Evolutionary conservation across 768 basidiomycete species (phyloP).

Genomic region (Nevesoporus exiguus): DNA sequence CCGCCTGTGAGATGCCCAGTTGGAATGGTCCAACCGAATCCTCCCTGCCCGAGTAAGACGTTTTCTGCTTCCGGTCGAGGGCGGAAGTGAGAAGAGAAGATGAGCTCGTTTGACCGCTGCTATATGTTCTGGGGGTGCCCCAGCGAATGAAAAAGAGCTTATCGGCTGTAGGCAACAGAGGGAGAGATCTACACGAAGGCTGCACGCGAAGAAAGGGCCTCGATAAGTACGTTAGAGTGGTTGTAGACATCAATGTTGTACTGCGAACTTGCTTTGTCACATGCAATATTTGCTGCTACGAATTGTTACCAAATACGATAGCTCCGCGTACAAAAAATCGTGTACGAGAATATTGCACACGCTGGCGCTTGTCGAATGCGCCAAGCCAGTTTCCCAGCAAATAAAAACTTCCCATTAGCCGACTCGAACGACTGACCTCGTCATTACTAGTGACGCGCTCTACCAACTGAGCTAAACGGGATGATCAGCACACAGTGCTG

Average conservation of each 20-base stretch:
- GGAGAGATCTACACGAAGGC: neutral
- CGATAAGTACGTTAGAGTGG: slow-evolving; percentile 8
- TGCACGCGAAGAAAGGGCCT: slow-evolving; percentile 2
- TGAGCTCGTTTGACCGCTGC: slow-evolving; percentile 44
- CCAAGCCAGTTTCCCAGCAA: no score
- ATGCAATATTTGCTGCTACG: neutral
- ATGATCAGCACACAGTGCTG: neutral
- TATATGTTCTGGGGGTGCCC: slow-evolving; percentile 35
- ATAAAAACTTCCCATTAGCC: slow-evolving; percentile 43
- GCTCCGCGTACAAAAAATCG: no score
- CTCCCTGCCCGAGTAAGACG: slow-evolving; percentile 37
- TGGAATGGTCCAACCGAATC: slow-evolving; percentile 78
- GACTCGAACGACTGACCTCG: slow-evolving; percentile 67
- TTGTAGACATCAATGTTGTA: slow-evolving; percentile 11
- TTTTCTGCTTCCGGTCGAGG: slow-evolving; percentile 54
- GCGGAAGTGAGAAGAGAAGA: slow-evolving; percentile 61
- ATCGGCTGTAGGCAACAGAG: neutral
- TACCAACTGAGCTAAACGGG: slow-evolving; percentile 46
- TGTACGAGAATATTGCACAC: no score
- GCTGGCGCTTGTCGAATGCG: no score
- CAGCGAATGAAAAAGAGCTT: neutral
- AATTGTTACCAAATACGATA: neutral
- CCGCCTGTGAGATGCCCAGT: slow-evolving; percentile 60
- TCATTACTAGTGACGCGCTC: slow-evolving; percentile 72
- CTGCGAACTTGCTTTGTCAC: slow-evolving; percentile 6